Conservation (phyloP, 2,329 filamentous ascomycete genomes). For the Pseudovirgaria hyperparasitica region DNA sequence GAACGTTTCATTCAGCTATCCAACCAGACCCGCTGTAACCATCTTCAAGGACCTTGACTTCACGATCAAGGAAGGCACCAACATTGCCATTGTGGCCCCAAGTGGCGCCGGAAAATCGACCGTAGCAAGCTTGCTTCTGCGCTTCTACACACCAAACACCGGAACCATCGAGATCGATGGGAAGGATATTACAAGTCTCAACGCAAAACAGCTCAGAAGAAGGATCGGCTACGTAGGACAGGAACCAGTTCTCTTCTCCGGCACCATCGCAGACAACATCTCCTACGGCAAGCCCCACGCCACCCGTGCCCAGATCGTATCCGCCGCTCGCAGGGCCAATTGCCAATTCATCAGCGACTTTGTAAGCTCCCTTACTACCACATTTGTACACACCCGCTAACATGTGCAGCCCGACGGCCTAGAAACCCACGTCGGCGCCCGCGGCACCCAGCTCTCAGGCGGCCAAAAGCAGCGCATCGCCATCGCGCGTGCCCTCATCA, state of each 20-base stretch:
- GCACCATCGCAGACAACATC: slow-evolving; percentile 79
- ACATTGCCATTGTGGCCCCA: slow-evolving; percentile 92
- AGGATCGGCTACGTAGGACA: slow-evolving; percentile 93
- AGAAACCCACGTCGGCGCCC: slow-evolving; percentile 83
- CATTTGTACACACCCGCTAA: background rate
- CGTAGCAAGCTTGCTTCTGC: slow-evolving; percentile 76
- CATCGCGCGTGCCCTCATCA: slow-evolving; percentile 86
- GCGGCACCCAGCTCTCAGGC: slow-evolving; percentile 86
- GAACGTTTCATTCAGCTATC: slow-evolving; percentile 80
- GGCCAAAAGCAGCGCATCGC: slow-evolving; percentile 97
- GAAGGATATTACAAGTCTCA: slow-evolving; percentile 71
- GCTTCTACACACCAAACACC: slow-evolving; percentile 75
- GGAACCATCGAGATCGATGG: slow-evolving; percentile 77
- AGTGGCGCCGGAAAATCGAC: slow-evolving; percentile 95
- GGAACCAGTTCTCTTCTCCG: slow-evolving; percentile 85
- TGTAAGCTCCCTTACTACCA: slow-evolving; percentile 30
- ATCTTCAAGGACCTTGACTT: slow-evolving; percentile 89
- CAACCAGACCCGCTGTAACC: slow-evolving; percentile 76
- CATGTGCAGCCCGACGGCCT: slow-evolving; percentile 62
- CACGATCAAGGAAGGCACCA: slow-evolving; percentile 81
- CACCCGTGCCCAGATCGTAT: slow-evolving; percentile 65
- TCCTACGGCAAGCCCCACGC: slow-evolving; percentile 78
- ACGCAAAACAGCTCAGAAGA: slow-evolving; percentile 81
- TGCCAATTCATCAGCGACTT: slow-evolving; percentile 96
- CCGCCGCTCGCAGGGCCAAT: slow-evolving; percentile 82